A percentile compares a stretch with the other conserved stretches of the same genome.
Conservation (phyloP, 73 alveolate species). For the Paraurostyla sp. region DNA sequence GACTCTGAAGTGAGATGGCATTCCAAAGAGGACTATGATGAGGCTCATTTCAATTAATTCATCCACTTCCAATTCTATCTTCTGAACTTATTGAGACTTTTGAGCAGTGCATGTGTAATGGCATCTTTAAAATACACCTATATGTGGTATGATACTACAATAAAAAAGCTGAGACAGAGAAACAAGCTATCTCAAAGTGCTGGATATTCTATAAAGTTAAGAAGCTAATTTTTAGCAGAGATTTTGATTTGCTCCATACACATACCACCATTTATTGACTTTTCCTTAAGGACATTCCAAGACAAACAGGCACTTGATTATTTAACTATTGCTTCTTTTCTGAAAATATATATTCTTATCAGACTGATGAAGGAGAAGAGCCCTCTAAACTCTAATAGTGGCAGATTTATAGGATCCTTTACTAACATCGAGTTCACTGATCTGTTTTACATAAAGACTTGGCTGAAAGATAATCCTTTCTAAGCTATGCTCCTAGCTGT, state of each 20-base stretch:
- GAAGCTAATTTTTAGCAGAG: not conserved
- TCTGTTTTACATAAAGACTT: conserved; percentile 55
- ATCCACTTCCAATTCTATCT: not conserved
- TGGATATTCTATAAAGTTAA: not conserved
- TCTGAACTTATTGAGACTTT: not conserved
- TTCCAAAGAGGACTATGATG: not conserved
- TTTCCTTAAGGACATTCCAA: not conserved
- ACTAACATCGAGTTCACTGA: conserved; percentile 65
- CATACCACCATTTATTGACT: conserved; percentile 47
- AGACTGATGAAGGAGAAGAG: conserved; percentile 54
- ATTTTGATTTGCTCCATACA: not conserved
- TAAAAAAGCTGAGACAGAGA: conserved; percentile 27
- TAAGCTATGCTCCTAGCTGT: conserved; percentile 50
- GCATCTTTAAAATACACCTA: not conserved
- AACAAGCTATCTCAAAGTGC: conserved; percentile 54
- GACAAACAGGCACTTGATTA: conserved; percentile 21
- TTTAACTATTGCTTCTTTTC: conserved; percentile 46
- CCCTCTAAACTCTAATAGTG: conserved; percentile 57
- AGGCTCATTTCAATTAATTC: not conserved
- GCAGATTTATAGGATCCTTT: conserved; percentile 54
- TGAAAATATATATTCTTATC: conserved; percentile 4
- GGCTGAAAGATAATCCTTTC: conserved; percentile 64
- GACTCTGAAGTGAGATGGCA: conserved; percentile 65
- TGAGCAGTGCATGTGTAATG: not conserved
- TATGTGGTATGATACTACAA: conserved; percentile 15